Percentiles rank a stretch among this genome's conserved stretches.
These are phyloP conservation scores for Microdochium paspali DNA, from an alignment of 2,329 filamentous ascomycete species.

Conservation along the genomic window DNA sequence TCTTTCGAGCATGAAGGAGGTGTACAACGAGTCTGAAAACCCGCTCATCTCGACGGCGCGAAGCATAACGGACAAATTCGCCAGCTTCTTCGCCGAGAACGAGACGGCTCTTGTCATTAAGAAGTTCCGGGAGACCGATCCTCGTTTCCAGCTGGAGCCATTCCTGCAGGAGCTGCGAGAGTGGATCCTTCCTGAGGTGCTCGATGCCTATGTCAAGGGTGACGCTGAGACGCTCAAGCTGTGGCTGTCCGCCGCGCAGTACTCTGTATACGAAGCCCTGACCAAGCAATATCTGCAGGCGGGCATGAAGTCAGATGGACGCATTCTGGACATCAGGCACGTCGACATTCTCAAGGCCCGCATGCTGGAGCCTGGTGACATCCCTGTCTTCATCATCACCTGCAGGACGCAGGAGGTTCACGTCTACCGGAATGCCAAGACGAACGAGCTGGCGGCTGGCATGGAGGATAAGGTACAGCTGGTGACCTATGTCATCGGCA, in stretches of 20 bases:
- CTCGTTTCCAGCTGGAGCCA: slow-evolving; percentile 85
- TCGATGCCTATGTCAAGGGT: slow-evolving; percentile 97
- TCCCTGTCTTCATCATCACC: slow-evolving; percentile 94
- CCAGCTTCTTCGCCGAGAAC: slow-evolving; percentile 96
- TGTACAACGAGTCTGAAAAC: slow-evolving; percentile 96
- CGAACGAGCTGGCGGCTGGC: slow-evolving; percentile 78
- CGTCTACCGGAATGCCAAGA: slow-evolving; percentile 89
- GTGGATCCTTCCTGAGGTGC: slow-evolving; percentile 93
- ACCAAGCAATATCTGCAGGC: slow-evolving; percentile 92
- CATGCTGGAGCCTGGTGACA: slow-evolving; percentile 75
- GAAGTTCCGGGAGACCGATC: slow-evolving; percentile 94
- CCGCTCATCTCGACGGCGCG: slow-evolving; percentile 87
- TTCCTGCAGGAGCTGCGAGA: slow-evolving; percentile 94
- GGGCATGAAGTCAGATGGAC: slow-evolving; percentile 87
- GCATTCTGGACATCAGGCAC: slow-evolving; percentile 88
- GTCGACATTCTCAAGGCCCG: slow-evolving; percentile 80
- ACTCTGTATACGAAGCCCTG: slow-evolving; percentile 91
- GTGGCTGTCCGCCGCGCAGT: slow-evolving; percentile 95
- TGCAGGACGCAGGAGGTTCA: slow-evolving; percentile 97
- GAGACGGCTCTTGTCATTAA: slow-evolving; percentile 97
- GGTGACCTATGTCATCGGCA: slow-evolving; percentile 95
- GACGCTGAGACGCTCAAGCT: slow-evolving; percentile 84
- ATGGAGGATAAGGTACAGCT: slow-evolving; percentile 99
- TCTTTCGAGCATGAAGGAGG: slow-evolving; percentile 74
- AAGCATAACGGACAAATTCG: slow-evolving; percentile 86